Percentiles rank a stretch among this genome's conserved stretches.
Conservation (phyloP, 352 stramenopile genomes). For the Phytophthora palmivora region DNA sequence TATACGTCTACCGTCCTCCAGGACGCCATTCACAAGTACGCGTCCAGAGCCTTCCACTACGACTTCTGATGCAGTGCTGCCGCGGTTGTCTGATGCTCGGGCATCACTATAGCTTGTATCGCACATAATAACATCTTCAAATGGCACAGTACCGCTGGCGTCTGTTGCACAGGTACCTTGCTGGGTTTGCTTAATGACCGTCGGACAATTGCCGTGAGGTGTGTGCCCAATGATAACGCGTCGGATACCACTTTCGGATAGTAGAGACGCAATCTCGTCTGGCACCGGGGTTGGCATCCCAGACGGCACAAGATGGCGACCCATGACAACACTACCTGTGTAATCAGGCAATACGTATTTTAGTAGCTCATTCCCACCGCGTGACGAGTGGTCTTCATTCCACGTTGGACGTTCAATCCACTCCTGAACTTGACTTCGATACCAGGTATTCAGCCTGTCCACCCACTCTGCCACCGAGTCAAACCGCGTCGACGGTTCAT, state of each 20-base stretch:
- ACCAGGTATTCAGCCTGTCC: constrained; percentile 86
- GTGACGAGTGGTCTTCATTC: constrained; percentile 55
- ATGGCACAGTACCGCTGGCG: constrained; percentile 27
- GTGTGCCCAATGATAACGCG: constrained; percentile 93
- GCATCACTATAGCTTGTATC: constrained; percentile 94
- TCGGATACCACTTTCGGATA: constrained; percentile 80
- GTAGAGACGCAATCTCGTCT: constrained; percentile 44
- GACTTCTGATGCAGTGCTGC: constrained; percentile 77
- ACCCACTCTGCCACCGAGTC: constrained; percentile 62
- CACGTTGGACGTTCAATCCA: constrained; percentile 87
- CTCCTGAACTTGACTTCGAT: constrained; percentile 70
- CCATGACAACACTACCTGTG: constrained; percentile 75
- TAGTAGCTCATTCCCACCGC: constrained; percentile 73
- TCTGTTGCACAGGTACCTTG: constrained; percentile 17
- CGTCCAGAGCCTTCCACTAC: constrained; percentile 63
- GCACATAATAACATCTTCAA: constrained; percentile 90
- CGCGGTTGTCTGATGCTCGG: constrained; percentile 74
- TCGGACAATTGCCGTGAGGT: constrained; percentile 92
- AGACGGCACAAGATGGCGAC: constrained; percentile 65
- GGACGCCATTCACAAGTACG: constrained; percentile 60
- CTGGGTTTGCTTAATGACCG: constrained; percentile 72
- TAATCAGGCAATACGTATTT: constrained; percentile 76
- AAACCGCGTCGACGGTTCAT: constrained; percentile 36
- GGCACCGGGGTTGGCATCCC: constrained; percentile 80
- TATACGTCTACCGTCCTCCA: constrained; percentile 58